A percentile compares a stretch with the other conserved stretches of the same genome.
Conservation (phyloP, 129 eudicot species). For the Mikania micrantha region DNA sequence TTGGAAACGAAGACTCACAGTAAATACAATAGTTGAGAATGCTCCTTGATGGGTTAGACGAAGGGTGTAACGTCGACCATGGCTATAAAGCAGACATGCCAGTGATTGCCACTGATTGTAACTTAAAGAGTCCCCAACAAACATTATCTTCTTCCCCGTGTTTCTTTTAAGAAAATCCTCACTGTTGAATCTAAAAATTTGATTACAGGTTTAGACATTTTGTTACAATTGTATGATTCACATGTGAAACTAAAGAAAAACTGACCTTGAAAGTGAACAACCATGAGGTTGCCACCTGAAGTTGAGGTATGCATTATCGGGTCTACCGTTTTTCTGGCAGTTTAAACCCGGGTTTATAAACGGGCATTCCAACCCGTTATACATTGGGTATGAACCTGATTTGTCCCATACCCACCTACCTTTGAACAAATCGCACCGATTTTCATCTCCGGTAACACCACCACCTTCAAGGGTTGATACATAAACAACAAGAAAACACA, state of each 20-base stretch:
- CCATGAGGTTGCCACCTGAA: conserved; percentile 65
- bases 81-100: conserved; percentile 42
- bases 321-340: conserved; percentile 62
- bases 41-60: conserved; percentile 22
- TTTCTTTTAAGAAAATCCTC: conserved; percentile 35
- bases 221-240: neutral
- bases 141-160: conserved; percentile 41
- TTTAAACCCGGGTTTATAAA: conserved; percentile 46
- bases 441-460: conserved; percentile 15
- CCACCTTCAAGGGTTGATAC: neutral
- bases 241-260: neutral
- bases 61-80: conserved; percentile 9
- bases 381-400: conserved; percentile 31
- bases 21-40: conserved; percentile 13
- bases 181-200: conserved; percentile 28
- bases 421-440: conserved; percentile 39
- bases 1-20: conserved; percentile 18
- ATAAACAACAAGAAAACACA: conserved; percentile 34
- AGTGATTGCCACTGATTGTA: conserved; percentile 55
- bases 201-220: neutral
- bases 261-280: conserved; percentile 50
- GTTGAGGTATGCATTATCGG: conserved; percentile 44
- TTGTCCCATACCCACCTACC: conserved; percentile 65
- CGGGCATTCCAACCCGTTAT: conserved; percentile 45
- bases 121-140: conserved; percentile 63